Conservation (phyloP, 2,329 filamentous ascomycete genomes). For the Tolypocladium tundrense region DNA sequence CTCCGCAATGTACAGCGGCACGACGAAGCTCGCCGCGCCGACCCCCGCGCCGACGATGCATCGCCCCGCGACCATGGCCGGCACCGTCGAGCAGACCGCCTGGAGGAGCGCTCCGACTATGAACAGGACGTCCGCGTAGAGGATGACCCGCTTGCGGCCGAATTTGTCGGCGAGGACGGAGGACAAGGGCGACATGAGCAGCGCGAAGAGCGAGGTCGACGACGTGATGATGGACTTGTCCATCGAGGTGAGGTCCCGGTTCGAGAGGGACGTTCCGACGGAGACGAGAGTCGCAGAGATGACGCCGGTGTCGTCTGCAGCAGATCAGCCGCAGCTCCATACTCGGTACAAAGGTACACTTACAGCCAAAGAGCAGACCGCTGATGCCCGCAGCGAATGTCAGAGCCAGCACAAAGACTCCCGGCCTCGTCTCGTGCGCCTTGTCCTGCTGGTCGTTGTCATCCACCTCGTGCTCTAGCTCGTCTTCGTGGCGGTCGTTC, state of each 20-base stretch:
- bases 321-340: slow-evolving; percentile 3
- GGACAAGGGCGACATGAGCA: slow-evolving; percentile 52
- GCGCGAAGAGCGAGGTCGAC: slow-evolving; percentile 57
- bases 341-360: slow-evolving; percentile 14
- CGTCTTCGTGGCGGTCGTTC: slow-evolving; percentile 14
- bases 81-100: slow-evolving; percentile 46
- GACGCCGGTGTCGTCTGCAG: slow-evolving; percentile 54
- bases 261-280: slow-evolving; percentile 47
- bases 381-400: slow-evolving; percentile 57
- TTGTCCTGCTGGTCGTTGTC: slow-evolving; percentile 16
- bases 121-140: slow-evolving; percentile 58
- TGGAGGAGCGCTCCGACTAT: slow-evolving; percentile 57
- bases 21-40: slow-evolving; percentile 69
- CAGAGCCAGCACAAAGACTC: slow-evolving; percentile 49
- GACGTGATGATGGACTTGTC: slow-evolving; percentile 64
- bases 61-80: slow-evolving; percentile 56
- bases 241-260: slow-evolving; percentile 45
- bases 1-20: slow-evolving; percentile 83
- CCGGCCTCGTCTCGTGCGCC: slow-evolving; percentile 20
- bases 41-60: slow-evolving; percentile 63
- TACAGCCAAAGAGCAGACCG: slow-evolving; percentile 59
- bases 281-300: slow-evolving; percentile 60
- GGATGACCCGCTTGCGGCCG: slow-evolving; percentile 52
- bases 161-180: slow-evolving; percentile 52
- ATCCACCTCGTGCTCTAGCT: slow-evolving; percentile 19